Evolutionary conservation across 192 early-diverging fungal genomes (phyloP).

Genomic region (Tieghemiomyces parasiticus): DNA sequence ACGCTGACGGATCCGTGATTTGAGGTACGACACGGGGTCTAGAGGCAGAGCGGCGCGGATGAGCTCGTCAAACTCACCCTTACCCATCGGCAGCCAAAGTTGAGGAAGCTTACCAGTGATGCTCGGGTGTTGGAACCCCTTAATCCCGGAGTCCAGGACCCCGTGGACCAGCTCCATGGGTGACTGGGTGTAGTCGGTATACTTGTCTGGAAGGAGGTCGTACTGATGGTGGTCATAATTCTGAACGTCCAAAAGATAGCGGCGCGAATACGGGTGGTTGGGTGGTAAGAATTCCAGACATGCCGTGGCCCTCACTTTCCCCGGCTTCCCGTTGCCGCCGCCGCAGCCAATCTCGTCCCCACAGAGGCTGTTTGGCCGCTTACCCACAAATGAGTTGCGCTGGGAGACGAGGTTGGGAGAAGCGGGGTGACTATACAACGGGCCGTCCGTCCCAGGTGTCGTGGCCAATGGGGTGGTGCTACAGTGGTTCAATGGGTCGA

Average conservation of each 20-base stretch:
- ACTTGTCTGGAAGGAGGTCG: constrained; percentile 38
- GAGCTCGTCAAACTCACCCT: constrained; percentile 7
- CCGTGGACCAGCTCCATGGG: constrained; percentile 53
- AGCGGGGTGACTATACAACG: background rate
- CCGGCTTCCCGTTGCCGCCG: too few relatives aligned
- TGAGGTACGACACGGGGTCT: background rate
- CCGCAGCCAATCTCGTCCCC: too few relatives aligned
- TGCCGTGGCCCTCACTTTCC: too few relatives aligned
- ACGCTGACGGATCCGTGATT: background rate
- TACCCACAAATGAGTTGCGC: too few relatives aligned
- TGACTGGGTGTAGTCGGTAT: constrained; percentile 58
- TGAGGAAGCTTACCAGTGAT: constrained; percentile 45
- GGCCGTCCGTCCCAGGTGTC: background rate
- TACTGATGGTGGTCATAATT: constrained; percentile 42
- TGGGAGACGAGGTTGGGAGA: too few relatives aligned
- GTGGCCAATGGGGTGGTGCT: background rate
- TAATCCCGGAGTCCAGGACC: constrained; percentile 54
- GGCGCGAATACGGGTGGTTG: constrained; percentile 6
- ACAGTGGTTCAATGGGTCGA: background rate
- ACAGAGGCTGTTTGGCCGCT: too few relatives aligned
- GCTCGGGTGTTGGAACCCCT: constrained; percentile 47
- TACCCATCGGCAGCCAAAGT: constrained; percentile 49
- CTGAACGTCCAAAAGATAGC: background rate
- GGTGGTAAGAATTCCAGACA: constrained; percentile 3
- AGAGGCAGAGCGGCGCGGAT: background rate